Evolutionary conservation across 208 protist genomes (phyloP).

Genomic region (Acanthamoeba lenticulata): DNA sequence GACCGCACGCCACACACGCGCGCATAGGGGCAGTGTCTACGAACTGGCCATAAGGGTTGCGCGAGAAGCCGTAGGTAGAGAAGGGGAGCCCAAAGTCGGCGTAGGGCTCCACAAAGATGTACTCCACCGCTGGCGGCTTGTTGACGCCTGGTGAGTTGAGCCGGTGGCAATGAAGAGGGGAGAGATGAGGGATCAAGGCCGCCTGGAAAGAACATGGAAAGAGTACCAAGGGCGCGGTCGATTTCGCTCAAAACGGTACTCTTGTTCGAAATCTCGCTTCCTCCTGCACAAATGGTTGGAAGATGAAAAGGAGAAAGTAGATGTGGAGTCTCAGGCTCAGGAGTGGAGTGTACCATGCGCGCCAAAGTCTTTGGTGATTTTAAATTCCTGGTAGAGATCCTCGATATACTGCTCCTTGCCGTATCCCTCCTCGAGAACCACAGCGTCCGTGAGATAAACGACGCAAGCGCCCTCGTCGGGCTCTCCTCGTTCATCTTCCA

Average conservation of each 20-base stretch:
- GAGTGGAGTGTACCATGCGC: slow-evolving; percentile 6
- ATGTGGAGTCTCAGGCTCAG: too few relatives aligned
- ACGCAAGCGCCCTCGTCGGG: too few relatives aligned
- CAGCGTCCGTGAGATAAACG: neutral
- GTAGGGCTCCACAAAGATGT: slow-evolving; percentile 66
- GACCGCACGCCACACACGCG: too few relatives aligned
- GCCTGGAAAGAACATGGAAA: neutral
- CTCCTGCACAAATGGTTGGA: too few relatives aligned
- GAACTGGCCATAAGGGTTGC: slow-evolving; percentile 62
- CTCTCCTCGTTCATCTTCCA: neutral
- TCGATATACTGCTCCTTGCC: slow-evolving; percentile 24
- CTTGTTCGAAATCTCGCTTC: slow-evolving; percentile 59
- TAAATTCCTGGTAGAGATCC: neutral
- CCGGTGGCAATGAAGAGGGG: too few relatives aligned
- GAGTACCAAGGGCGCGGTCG: slow-evolving; percentile 15
- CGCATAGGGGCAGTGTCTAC: neutral
- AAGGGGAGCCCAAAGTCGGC: slow-evolving; percentile 12
- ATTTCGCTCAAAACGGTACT: neutral
- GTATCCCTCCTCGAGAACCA: neutral
- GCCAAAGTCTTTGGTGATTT: slow-evolving; percentile 26
- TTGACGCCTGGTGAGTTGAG: slow-evolving; percentile 26
- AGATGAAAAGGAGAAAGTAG: too few relatives aligned
- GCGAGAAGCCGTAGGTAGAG: neutral
- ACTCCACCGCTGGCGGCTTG: slow-evolving; percentile 64
- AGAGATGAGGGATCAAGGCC: neutral